Evolutionary conservation across 2,329 filamentous ascomycete genomes (phyloP), one percentile per base, ranked within the genome.

Genomic region (Aspergillus hiratsukae): DNA sequence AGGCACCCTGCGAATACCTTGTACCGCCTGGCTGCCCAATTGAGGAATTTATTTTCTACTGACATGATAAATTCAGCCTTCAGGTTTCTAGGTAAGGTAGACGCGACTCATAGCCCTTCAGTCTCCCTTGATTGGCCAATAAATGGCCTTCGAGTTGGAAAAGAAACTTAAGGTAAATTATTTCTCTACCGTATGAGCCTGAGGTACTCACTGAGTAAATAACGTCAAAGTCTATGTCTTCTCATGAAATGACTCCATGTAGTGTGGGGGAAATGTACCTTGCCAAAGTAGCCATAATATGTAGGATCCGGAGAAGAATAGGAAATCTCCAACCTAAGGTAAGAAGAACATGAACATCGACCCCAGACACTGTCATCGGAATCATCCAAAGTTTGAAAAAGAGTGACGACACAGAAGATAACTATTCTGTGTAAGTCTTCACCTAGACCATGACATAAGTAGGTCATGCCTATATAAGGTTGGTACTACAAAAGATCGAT

Each of bases 11-110:
- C 31, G 31, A 35, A 48, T 51, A 52, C 56, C 52, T 53, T 53
- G 58, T 61, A 62, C 56, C 64, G 63, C 63, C 63, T 59, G 58
- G 64, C 23, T 63, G 63, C 61, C 63, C 62, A 65, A 64, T 63
- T 57, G 61, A 52, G 31, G 14, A 17, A 51, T 43, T 49, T 35
- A 49, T 48, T 29, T 25, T 37, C 31, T 27, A 8, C 19, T 46
- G 25, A 48, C 14, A 37, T 17, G 31, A 37, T 37, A 37, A 37
- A 17, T 37, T 17, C 14, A 17, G 31, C 14, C 31, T 37, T 37
- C 31, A 37, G 31, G 14, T 37, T 37, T 35, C 31, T 35, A 35
- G 31, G n/a, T n/a, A n/a, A n/a, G n/a, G n/a, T n/a, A n/a, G n/a
- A n/a, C n/a, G n/a, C n/a, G n/a, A n/a, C n/a, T n/a, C n/a, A n/a